These are phyloP conservation scores for Paramecium caudatum DNA, from an alignment of 73 alveolate species.

Conservation along the genomic window DNA sequence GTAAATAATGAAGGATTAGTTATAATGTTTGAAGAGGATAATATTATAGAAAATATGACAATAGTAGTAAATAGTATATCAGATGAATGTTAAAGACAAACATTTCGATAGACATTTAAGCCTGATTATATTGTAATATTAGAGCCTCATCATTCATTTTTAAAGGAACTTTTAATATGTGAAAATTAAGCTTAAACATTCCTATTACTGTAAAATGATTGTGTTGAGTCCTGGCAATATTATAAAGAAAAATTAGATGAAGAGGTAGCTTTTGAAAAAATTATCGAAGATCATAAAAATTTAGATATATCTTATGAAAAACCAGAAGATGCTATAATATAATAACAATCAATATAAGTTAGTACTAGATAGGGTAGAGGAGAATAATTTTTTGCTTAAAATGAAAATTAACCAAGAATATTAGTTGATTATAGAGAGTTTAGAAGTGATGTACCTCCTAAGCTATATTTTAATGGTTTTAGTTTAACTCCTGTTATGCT, in stretches of 20 bases:
- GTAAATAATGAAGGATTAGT: conserved; percentile 9
- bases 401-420: conserved; percentile 72
- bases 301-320: not conserved
- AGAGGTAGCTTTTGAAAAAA: conserved; percentile 22
- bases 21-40: conserved; percentile 31
- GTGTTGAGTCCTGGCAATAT: conserved; percentile 54
- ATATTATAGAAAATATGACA: conserved; percentile 26
- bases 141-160: conserved; percentile 50
- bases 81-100: conserved; percentile 40
- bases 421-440: conserved; percentile 93
- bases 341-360: not conserved
- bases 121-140: conserved; percentile 32
- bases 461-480: conserved; percentile 87
- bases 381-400: not conserved
- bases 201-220: not conserved
- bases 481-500: conserved; percentile 85
- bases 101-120: not conserved
- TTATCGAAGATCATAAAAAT: not conserved
- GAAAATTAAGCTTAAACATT: not conserved
- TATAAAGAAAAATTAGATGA: conserved; percentile 61
- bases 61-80: not conserved
- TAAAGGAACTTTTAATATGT: conserved; percentile 25
- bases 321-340: conserved; percentile 48
- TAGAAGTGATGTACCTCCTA: conserved; percentile 87
- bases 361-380: conserved; percentile 59